phyloP scores from a whole-genome alignment of 108 stramenopile species.

The Cyclotella distinguenda region DNA sequence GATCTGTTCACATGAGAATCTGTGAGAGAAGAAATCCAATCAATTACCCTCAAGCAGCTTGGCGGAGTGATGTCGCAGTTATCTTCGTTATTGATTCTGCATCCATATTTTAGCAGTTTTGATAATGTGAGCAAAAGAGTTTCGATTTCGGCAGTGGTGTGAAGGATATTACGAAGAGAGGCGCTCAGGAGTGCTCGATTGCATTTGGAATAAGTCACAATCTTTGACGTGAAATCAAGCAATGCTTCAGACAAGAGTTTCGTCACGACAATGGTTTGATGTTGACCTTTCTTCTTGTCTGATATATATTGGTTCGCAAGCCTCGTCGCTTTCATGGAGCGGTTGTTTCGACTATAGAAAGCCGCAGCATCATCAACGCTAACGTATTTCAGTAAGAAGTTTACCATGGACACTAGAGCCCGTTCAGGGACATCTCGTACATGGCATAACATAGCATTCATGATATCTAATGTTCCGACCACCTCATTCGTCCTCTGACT shows the following conservation, averaged over 20 bases:
- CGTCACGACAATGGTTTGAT: too few relatives aligned
- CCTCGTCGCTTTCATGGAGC: background rate
- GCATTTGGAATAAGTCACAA: constrained; percentile 48
- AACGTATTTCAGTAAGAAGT: constrained; percentile 35
- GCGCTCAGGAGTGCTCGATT: constrained; percentile 45
- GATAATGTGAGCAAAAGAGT: constrained; percentile 34
- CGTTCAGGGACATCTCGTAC: constrained; percentile 42
- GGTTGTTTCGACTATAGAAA: constrained; percentile 23
- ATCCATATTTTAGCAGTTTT: constrained; percentile 41
- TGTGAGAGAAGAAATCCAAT: constrained; percentile 48
- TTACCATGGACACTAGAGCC: constrained; percentile 40
- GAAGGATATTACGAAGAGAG: constrained; percentile 29
- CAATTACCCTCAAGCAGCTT: constrained; percentile 20
- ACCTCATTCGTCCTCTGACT: background rate
- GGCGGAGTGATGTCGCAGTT: background rate
- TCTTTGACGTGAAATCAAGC: constrained; percentile 40
- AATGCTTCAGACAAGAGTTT: constrained; percentile 35
- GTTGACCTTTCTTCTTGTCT: constrained; percentile 2
- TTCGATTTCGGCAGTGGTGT: constrained; percentile 33
- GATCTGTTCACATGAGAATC: too few relatives aligned
- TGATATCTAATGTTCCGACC: constrained; percentile 29
- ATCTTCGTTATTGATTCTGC: constrained; percentile 1
- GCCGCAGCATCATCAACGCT: constrained; percentile 25
- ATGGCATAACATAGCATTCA: constrained; percentile 31
- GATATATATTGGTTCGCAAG: constrained; percentile 12